Percentiles rank a stretch among this genome's conserved stretches.
These are phyloP conservation scores for Calonectria fujianensis DNA, from an alignment of 2,329 filamentous ascomycete genomes.

Conservation along the genomic window DNA sequence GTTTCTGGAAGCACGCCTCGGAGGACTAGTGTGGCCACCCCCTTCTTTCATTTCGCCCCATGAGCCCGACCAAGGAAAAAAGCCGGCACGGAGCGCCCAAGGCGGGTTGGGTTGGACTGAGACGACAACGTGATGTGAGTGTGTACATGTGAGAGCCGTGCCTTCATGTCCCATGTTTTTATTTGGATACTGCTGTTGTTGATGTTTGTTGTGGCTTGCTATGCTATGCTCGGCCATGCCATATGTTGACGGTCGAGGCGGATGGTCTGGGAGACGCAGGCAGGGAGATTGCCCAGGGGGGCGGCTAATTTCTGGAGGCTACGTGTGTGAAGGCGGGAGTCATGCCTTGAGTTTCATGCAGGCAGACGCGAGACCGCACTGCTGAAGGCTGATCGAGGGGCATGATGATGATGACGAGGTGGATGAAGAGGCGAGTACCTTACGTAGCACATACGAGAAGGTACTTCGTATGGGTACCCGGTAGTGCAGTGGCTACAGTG, in stretches of 20 bases:
- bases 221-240: slow-evolving; percentile 13
- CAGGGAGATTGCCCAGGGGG: slow-evolving; percentile 32
- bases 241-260: slow-evolving; percentile 16
- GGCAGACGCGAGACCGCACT: slow-evolving; percentile 27
- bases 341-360: slow-evolving; percentile 28
- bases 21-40: slow-evolving; percentile 43
- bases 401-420: slow-evolving; percentile 39
- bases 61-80: slow-evolving; percentile 45
- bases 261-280: slow-evolving; percentile 28
- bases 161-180: slow-evolving; percentile 10
- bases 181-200: slow-evolving; percentile 30
- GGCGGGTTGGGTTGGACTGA: slow-evolving; percentile 37
- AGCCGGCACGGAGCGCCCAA: slow-evolving; percentile 18
- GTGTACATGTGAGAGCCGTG: slow-evolving; percentile 26
- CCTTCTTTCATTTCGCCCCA: slow-evolving; percentile 47
- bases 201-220: slow-evolving; percentile 26
- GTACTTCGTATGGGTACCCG: slow-evolving; percentile 25
- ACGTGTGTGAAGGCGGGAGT: slow-evolving; percentile 18
- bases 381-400: slow-evolving; percentile 33
- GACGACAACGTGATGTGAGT: slow-evolving; percentile 27
- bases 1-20: slow-evolving; percentile 56
- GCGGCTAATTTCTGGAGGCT: slow-evolving; percentile 26
- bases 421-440: slow-evolving; percentile 31
- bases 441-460: slow-evolving; percentile 18
- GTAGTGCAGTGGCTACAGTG: slow-evolving; percentile 35